Evolutionary conservation across 2,329 filamentous ascomycete genomes (phyloP).

Genomic region (Colletotrichum magnum): DNA sequence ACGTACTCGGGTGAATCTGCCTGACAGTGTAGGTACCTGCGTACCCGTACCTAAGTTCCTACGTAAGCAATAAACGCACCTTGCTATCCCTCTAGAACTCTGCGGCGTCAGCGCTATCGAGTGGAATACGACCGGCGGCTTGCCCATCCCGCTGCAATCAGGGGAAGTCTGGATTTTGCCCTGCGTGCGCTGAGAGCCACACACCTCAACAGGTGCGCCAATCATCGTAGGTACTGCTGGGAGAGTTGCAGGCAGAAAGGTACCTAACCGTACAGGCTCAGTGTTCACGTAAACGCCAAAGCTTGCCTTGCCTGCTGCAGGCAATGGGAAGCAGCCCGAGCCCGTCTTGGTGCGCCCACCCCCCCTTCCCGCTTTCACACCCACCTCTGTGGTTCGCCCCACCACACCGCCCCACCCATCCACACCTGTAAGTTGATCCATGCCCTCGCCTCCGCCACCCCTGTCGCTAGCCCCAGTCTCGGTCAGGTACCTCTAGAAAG

Average conservation of each 20-base stretch:
- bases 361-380: not conserved
- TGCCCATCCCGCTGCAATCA: constrained; percentile 34
- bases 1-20: not conserved
- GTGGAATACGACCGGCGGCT: constrained; percentile 12
- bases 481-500: constrained; percentile 30
- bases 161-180: constrained; percentile 27
- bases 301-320: constrained; percentile 14
- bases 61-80: not conserved
- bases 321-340: not conserved
- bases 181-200: constrained; percentile 25
- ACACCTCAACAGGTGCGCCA: constrained; percentile 4
- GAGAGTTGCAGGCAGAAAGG: no score
- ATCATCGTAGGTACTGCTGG: no score
- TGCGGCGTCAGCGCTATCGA: not conserved
- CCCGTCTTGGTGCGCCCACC: no score
- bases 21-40: no score
- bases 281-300: constrained; percentile 1
- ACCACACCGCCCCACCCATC: constrained; percentile 7
- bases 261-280: not conserved
- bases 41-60: no score
- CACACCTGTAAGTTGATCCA: constrained; percentile 9
- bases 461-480: constrained; percentile 22
- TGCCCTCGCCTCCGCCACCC: constrained; percentile 33
- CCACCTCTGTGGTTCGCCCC: not conserved
- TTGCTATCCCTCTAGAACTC: not conserved